Conservation (phyloP, 2,329 filamentous ascomycete genomes). For the Madurella fahalii region DNA sequence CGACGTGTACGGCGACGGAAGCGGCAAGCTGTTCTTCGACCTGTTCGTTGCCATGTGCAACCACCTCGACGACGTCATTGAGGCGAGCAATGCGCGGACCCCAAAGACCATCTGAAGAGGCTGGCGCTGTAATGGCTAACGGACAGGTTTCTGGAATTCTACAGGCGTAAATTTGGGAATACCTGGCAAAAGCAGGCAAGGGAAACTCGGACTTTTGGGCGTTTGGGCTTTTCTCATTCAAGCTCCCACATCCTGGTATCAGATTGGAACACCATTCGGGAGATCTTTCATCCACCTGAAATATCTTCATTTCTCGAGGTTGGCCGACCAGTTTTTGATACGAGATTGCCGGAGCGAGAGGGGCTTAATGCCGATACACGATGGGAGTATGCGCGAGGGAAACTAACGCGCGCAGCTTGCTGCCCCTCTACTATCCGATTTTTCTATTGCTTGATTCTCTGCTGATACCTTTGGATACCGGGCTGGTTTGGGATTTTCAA, state of each 20-base stretch:
- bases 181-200: conserved; percentile 4
- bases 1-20: conserved; percentile 33
- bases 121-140: conserved; percentile 17
- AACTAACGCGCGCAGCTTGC: conserved; percentile 26
- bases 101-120: conserved; percentile 54
- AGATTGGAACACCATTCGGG: conserved; percentile 51
- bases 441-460: conserved; percentile 22
- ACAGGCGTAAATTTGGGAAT: conserved; percentile 19
- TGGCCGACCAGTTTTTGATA: conserved; percentile 46
- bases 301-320: conserved; percentile 50
- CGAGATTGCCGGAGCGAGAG: conserved; percentile 37
- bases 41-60: conserved; percentile 98
- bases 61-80: conserved; percentile 93
- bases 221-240: conserved; percentile 34
- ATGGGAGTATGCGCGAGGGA: conserved; percentile 21
- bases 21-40: conserved; percentile 90
- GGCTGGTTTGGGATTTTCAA: conserved; percentile 19
- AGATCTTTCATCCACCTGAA: conserved; percentile 34
- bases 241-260: conserved; percentile 39
- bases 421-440: conserved; percentile 30
- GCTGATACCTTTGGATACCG: conserved; percentile 19
- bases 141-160: conserved; percentile 26
- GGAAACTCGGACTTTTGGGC: conserved; percentile 12
- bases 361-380: conserved; percentile 34
- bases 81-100: conserved; percentile 67